Conservation (phyloP, 352 stramenopile species). For the Globisporangium splendens region DNA sequence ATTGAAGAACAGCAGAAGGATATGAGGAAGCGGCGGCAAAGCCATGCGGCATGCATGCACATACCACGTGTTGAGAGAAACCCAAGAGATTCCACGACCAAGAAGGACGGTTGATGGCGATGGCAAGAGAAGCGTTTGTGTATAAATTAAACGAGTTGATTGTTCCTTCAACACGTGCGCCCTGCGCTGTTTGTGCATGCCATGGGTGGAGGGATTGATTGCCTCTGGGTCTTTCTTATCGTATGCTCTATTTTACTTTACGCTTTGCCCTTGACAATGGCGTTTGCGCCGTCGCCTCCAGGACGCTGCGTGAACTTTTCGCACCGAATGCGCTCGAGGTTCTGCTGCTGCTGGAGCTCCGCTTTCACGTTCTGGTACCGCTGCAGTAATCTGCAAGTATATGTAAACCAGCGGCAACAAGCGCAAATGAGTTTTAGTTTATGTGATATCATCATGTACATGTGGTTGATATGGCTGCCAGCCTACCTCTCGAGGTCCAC, state of each 20-base stretch:
- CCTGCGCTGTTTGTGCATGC: too few species aligned
- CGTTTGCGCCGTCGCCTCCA: conserved; percentile 15
- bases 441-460: not conserved
- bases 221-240: not conserved
- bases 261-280: conserved; percentile 13
- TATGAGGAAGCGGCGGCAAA: conserved; percentile 1
- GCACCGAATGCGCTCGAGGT: conserved; percentile 88
- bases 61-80: too few species aligned
- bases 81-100: too few species aligned
- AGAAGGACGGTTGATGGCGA: too few species aligned
- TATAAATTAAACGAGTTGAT: too few species aligned
- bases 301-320: conserved; percentile 71
- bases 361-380: conserved; percentile 95
- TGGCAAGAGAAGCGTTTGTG: too few species aligned
- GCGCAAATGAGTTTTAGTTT: not conserved
- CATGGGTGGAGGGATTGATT: too few species aligned
- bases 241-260: not conserved
- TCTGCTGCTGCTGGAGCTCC: conserved; percentile 93
- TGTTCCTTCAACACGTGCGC: too few species aligned
- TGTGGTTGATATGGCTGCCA: not conserved
- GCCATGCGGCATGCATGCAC: too few species aligned
- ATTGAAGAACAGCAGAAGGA: conserved; percentile 1
- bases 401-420: not conserved
- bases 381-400: conserved; percentile 68
- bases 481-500: conserved; percentile 87